A percentile compares a stretch with the other conserved stretches of the same genome.
These are phyloP conservation scores for Wickerhamomyces chambardii DNA, from an alignment of 805 yeast species.

Conservation along the genomic window DNA sequence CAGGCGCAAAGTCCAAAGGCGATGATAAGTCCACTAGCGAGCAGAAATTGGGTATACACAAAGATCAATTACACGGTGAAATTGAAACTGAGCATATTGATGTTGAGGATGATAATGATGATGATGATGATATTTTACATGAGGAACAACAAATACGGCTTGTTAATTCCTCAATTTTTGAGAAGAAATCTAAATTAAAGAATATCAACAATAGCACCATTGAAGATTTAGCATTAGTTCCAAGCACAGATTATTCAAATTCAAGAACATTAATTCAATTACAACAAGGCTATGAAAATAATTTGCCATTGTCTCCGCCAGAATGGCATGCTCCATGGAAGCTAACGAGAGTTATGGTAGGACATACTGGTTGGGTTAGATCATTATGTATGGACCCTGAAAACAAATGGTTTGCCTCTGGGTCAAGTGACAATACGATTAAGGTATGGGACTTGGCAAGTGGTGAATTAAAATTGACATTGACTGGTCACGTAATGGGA, in stretches of 20 bases:
- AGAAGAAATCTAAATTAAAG: constrained; percentile 1
- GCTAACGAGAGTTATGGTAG: constrained; percentile 64
- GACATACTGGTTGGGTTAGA: constrained; percentile 92
- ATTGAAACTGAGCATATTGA: constrained; percentile 2
- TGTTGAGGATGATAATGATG: neutral
- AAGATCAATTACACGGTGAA: neutral
- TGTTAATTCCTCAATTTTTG: neutral
- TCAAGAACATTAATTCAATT: constrained; percentile 6
- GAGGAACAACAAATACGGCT: constrained; percentile 14
- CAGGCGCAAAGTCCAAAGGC: neutral
- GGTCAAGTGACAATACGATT: constrained; percentile 81
- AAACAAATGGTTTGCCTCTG: constrained; percentile 88
- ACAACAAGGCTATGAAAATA: constrained; percentile 6
- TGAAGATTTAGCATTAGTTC: neutral
- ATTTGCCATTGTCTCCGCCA: constrained; percentile 13
- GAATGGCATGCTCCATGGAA: constrained; percentile 62
- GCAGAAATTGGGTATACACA: too few relatives aligned
- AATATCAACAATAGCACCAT: constrained; percentile 7
- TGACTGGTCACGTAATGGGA: constrained; percentile 89
- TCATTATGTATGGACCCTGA: constrained; percentile 78
- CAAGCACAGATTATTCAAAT: neutral
- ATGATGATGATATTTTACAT: constrained; percentile 4
- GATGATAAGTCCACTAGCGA: neutral
- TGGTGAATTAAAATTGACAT: constrained; percentile 58
- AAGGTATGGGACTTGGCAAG: constrained; percentile 86